A percentile compares a stretch with the other conserved stretches of the same genome.
Conservation (phyloP, 441 rosid genomes). For the Populus trichocarpa region DNA sequence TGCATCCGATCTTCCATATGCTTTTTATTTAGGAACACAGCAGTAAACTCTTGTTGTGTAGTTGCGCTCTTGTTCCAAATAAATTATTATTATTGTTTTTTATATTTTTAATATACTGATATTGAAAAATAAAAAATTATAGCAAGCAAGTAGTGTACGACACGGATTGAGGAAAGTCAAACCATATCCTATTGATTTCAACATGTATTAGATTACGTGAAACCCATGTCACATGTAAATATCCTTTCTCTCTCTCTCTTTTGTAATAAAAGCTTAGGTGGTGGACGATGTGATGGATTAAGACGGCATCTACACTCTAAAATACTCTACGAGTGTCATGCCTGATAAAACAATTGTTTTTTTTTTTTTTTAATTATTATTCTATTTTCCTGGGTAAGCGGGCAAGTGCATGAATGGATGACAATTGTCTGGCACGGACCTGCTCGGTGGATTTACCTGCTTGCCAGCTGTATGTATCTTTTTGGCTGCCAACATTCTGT, state of each 20-base stretch:
- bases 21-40: too few relatives aligned
- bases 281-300: not conserved
- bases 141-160: not conserved
- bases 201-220: not conserved
- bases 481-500: not conserved
- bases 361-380: not conserved
- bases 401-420: not conserved
- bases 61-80: too few relatives aligned
- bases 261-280: too few relatives aligned
- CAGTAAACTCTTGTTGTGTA: too few relatives aligned
- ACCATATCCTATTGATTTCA: not conserved
- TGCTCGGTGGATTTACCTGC: not conserved
- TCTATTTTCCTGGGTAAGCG: not conserved
- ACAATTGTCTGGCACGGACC: not conserved
- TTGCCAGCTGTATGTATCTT: conserved; percentile 10
- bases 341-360: not conserved
- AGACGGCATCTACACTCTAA: not conserved
- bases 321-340: too few relatives aligned
- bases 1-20: too few relatives aligned
- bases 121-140: too few relatives aligned
- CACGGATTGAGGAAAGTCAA: not conserved
- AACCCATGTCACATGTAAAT: not conserved
- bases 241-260: too few relatives aligned
- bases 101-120: too few relatives aligned
- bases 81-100: too few relatives aligned